phyloP scores from a whole-genome alignment of 164 flowering plant genomes.

The Dillenia suffruticosa region DNA sequence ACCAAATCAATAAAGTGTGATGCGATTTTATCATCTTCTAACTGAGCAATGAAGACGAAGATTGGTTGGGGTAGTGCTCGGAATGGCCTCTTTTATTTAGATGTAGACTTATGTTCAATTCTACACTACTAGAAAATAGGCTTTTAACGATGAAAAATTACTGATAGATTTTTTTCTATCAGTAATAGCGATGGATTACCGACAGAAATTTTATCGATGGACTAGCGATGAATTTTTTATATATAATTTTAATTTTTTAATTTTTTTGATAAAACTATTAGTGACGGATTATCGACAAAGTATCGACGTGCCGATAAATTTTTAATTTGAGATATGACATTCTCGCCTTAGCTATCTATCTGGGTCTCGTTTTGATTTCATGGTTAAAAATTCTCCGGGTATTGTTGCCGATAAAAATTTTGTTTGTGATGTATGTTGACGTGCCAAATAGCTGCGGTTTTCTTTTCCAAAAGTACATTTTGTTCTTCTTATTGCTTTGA shows the following conservation, averaged over 20 bases:
- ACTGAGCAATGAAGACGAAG: slow-evolving; percentile 6
- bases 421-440: not conserved
- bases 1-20: slow-evolving; percentile 8
- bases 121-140: no score
- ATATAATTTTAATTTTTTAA: no score
- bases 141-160: no score
- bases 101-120: slow-evolving; percentile 4
- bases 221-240: no score
- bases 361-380: not conserved
- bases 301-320: no score
- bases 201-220: no score
- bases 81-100: slow-evolving; percentile 6
- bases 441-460: not conserved
- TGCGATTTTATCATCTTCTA: slow-evolving; percentile 5
- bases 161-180: no score
- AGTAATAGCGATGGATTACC: no score
- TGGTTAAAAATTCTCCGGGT: no score
- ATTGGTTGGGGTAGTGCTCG: slow-evolving; percentile 12
- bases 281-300: no score
- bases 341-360: not conserved
- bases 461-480: not conserved
- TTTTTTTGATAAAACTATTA: no score
- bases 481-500: not conserved
- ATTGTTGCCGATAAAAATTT: not conserved
- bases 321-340: slow-evolving; percentile 1